Base-by-base conservation (phyloP, 805 yeast genomes). In the Pichia gijzeniarum region DNA sequence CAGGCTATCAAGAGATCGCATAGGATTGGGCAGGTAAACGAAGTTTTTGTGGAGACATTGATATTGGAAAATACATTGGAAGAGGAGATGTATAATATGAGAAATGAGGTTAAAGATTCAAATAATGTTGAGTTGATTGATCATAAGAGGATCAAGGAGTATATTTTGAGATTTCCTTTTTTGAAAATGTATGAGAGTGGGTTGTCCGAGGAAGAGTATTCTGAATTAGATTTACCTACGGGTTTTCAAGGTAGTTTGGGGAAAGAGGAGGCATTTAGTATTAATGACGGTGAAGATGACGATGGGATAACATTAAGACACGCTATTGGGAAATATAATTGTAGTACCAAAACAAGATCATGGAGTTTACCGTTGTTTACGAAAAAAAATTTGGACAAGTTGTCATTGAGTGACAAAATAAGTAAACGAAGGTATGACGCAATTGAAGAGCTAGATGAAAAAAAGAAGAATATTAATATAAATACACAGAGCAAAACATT, bases 1-100 rank as follows among this genome's bases (percentile, higher is more conserved):
- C 89, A 82, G 54, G 88, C 88, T 1, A 80, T 82, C 40, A 81
- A 83, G 52, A 73, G 90, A 65, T 83, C 88, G 0, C 90, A 82
- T 61, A 72, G 89, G 61, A 82, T 82, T 58, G 89, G 90, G 0
- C 89, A 82, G 52, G 65, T 69, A 0, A 63, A 69, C n/a, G 77
- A 76, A 18, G 88, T 82, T 0, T 63, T 60, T 57, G 89, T 82
- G n/a, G 88, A 82, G 55, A 82, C 88, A 0, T 61, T 82, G 46
- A 74, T 82, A 3, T 58, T 82, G 53, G 65, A 71, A 42, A 80
- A 75, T 4, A 82, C 88, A 0, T 66, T 82, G 39, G 89, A 82
- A 52, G 84, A 82, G 58, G 83, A 79, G 52, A 79, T 82, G 70
- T 80, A 79, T 59, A 71, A 64, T 35, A 60, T 60, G 43, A 43